Base-by-base conservation (phyloP, 345 rosid species). In the Citrus trifoliata region DNA sequence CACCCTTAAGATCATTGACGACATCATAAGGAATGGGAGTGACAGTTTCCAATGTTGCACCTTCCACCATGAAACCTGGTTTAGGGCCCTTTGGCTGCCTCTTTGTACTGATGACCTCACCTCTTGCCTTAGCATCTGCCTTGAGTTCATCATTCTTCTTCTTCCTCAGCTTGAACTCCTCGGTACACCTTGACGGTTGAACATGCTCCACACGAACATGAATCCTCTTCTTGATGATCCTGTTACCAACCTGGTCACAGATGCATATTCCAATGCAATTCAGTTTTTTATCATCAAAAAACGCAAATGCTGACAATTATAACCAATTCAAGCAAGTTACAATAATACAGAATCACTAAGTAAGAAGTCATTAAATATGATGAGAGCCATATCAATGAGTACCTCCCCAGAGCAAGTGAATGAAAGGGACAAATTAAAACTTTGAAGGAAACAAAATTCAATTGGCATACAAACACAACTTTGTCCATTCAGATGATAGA, bases 1-100 rank as follows among this genome's bases (percentile, higher is more conserved):
- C 95, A 9, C 95, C 95, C 87, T 91, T 91, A 56, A 91, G 95
- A 76, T 91, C 95, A 1, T 91, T 91, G 70, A 90, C 93, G 2
- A 91, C 95, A 86, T 91, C 95, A 18, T 91, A 91, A 4, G 95
- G 95, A 53, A 91, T 89, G 60, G 95, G 92, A 10, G 95, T 91
- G 10, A 91, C 90, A 18, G 95, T 91, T 81, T 91, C 95, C 76
- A 91, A 65, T 4, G 88, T 88, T 2, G 95, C 92, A 73, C 87
- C 88, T 74, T 88, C 95, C 30, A 91, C 93, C 91, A 85, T 88
- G 86, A 91, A 89, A 68, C 95, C 95, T 1, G 93, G 93, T 72
- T 90, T 91, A 30, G 95, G 93, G 2, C 95, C 95, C 37, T 76
- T 77, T 6, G 95, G 95, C 81, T 87, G 92, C 81, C 95, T 86